Evolutionary conservation across 164 flowering plant genomes (phyloP).

Genomic region (Chimonanthus salicifolius): DNA sequence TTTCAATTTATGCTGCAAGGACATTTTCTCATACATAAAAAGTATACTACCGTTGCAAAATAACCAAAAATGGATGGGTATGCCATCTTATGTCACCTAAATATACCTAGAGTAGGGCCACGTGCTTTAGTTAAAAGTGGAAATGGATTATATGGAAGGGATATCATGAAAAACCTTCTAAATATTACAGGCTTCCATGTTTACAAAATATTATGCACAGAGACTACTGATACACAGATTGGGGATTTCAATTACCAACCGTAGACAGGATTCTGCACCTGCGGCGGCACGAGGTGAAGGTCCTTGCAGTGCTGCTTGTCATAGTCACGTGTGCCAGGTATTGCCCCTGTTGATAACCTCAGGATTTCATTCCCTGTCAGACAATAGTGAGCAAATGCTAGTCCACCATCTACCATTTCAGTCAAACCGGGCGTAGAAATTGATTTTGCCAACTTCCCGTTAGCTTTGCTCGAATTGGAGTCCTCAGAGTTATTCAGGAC

Average conservation of each 20-base stretch:
- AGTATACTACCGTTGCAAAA: neutral
- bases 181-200: neutral
- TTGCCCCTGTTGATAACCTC: conserved; percentile 80
- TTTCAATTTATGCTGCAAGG: too few species aligned
- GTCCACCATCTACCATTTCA: conserved; percentile 75
- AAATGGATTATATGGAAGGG: neutral
- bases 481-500: conserved; percentile 34
- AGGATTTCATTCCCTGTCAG: conserved; percentile 82
- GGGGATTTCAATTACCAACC: conserved; percentile 51
- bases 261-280: conserved; percentile 81
- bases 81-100: neutral
- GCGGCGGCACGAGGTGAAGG: conserved; percentile 81
- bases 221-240: neutral
- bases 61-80: neutral
- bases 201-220: neutral
- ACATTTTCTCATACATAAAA: neutral
- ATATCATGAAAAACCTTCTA: neutral
- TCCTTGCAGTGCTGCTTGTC: conserved; percentile 80
- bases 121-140: neutral
- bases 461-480: conserved; percentile 18
- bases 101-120: neutral
- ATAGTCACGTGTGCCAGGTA: conserved; percentile 73
- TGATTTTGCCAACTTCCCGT: conserved; percentile 30
- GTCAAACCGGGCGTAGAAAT: conserved; percentile 56
- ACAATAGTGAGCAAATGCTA: conserved; percentile 85